Evolutionary conservation across 2,329 filamentous ascomycete genomes (phyloP).

Genomic region (Verticillium nonalfalfae): DNA sequence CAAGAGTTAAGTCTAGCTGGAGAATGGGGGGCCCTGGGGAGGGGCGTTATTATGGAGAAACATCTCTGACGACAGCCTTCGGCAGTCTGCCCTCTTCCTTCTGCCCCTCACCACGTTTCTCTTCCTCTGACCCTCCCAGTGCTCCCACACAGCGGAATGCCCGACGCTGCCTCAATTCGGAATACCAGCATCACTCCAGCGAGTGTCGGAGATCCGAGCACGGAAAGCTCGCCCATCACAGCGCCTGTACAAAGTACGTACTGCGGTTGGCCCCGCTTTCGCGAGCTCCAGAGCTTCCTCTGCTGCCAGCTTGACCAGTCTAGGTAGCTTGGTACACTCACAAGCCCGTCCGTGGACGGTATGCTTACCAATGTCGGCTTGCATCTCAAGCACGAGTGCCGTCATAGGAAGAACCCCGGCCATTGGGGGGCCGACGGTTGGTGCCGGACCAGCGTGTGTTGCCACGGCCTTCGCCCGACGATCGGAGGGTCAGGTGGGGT

Average conservation of each 20-base stretch:
- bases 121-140: constrained; percentile 47
- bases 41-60: constrained; percentile 2
- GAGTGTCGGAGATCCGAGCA: constrained; percentile 2
- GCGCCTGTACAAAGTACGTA: neutral
- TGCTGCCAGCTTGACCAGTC: neutral
- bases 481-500: neutral
- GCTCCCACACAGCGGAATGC: constrained; percentile 26
- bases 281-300: neutral
- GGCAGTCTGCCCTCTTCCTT: neutral
- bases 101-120: constrained; percentile 57
- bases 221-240: neutral
- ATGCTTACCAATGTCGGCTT: neutral
- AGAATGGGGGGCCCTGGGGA: neutral
- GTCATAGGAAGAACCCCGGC: neutral
- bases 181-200: neutral
- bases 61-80: neutral
- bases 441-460: neutral
- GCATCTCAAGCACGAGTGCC: neutral
- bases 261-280: neutral
- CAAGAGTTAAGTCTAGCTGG: constrained; percentile 7
- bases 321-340: neutral
- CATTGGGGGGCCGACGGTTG: neutral
- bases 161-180: neutral
- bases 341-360: neutral
- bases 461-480: neutral